Base-by-base conservation (phyloP, 805 yeast genomes). In the Candida ortonii region DNA sequence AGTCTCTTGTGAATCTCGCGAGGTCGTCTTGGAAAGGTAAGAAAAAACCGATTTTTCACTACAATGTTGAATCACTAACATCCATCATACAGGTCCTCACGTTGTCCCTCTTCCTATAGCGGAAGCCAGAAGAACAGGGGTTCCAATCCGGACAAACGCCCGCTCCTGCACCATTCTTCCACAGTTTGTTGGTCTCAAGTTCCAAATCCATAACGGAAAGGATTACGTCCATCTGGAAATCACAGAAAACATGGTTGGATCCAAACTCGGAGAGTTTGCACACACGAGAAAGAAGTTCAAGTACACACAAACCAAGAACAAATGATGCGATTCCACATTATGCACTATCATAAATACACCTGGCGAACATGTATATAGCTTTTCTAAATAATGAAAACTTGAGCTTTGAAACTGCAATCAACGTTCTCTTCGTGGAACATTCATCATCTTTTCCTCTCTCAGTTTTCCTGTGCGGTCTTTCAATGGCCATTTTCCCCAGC, bases 171-270 rank as follows among this genome's bases (percentile, higher is more conserved):
- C 97, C 13, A 85, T 93, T 35, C 67, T 93, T 31, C 98, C 98
- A 14, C 95, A 87, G 57, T 90, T 93, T 63, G 96, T 93, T 21
- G 98, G 98, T 4, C 68, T 93, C 37, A 83, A 80, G 50, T 93
- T 93, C 61, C 95, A 93, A 62, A 85, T 93, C 22, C 98, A 93
- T 64, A 93, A 93, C 62, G 98, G 98, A 18, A 85, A 83, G 56
- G 95, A 87, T 49, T 93, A 89, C 56, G 95, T 88, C 24, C 86
- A 87, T 33, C 72, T 93, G 34, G 86, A 81, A 46, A 75, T 93
- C 18, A 76, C 83, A 7, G 97, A 93, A 57, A 93, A 93, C 50
- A 93, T 93, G 98, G 96, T 93, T 41, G 98, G 98, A 13, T 76
- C 80, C 48, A 93, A 90, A 58, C 67, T 93, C 36, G 98, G 98